Base-by-base conservation (phyloP, 2,329 filamentous ascomycete genomes). In the Xylariaceae sp. region DNA sequence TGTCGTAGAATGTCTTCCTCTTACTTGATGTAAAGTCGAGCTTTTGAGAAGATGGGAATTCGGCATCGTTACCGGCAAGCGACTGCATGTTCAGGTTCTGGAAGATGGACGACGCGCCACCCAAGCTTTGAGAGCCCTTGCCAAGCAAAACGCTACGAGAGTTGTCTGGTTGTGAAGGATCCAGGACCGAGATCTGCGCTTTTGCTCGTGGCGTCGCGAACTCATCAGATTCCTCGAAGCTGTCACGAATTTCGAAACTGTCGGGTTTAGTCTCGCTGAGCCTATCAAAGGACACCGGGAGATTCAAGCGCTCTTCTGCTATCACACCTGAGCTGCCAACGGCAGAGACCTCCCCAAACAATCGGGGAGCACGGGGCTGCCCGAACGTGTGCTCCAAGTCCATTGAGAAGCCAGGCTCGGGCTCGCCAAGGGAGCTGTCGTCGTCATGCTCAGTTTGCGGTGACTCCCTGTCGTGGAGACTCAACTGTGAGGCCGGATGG, bases 381-480 rank as follows among this genome's bases (percentile, higher is more conserved):
- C 79, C 80, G 32, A 84, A 78, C 60, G 83, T 83, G 34, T 77
- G 74, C 6, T 88, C 83, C 48, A 85, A 86, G 46, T 64, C 63
- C 50, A 64, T 60, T 1, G 68, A 72, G 34, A 63, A 65, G 39
- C 65, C 63, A 2, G 69, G 55, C 8, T 64, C 43, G 37, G 56
- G 56, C 16, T 62, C 62, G 24, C 43, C 50, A n/a, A 56, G 30
- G 34, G 48, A 47, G 54, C 54, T 48, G 31, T 36, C 40, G 35
- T 46, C 57, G 5, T 53, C 47, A n/a, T 56, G 51, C 9, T 54
- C 36, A 17, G 58, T 55, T 18, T 55, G 41, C n/a, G 43, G 35
- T 14, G 41, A 32, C 39, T 59, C 52, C 17, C 62, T 60, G 39
- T 81, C 76, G 16, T 71, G 55, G 2, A 87, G 62, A 43, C 76